Evolutionary conservation across 495 filamentous ascomycete species (phyloP), one percentile per base, ranked within the genome.

Genomic region (Lasiosphaeria hispida): DNA sequence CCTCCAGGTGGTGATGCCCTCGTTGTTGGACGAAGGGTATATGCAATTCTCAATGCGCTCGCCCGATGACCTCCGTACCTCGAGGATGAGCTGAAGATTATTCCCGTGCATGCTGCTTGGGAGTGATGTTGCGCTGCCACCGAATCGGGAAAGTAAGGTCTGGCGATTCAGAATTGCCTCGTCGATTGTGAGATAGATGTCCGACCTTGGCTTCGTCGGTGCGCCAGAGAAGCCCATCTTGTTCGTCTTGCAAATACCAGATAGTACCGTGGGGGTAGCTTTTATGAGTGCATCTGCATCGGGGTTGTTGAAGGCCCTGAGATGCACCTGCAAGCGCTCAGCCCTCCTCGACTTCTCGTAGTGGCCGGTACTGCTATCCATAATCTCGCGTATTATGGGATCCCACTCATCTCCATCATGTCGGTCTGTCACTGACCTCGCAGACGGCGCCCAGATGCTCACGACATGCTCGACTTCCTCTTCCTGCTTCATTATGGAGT

Each of bases 191-290:
- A 99, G 69, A 68, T 97, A 99, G 47, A 99, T 97, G 67, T 99
- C 94, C 10, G 90, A 96, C 60, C 94, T 76, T 8, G 90, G 80
- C 63, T 89, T 89, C 0, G 88, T 90, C 1, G 94, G 94, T 7
- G 91, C 92, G 15, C 92, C 92, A 2, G 94, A 87, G 72, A 99
- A 99, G n/a, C 91, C 93, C 64, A 96, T 91, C 69, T 93, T 91
- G 60, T 80, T 83, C 6, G 92, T 93, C 62, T 86, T 86, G 58
- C 80, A 80, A 55, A 97, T 82, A 41, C 86, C 84, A 53, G 95
- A 89, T 37, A 97, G 83, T 5, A 95, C 75, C 0, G 94, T 97
- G 8, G 93, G 95, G 11, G 92, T 97, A 44, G 86, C 83, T 58
- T 86, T 86, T 57, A 97, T 85, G 33, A 99, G 81, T 2, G 72